Conservation (phyloP, 83 land plant species). For the Diphasiastrum complanatum region DNA sequence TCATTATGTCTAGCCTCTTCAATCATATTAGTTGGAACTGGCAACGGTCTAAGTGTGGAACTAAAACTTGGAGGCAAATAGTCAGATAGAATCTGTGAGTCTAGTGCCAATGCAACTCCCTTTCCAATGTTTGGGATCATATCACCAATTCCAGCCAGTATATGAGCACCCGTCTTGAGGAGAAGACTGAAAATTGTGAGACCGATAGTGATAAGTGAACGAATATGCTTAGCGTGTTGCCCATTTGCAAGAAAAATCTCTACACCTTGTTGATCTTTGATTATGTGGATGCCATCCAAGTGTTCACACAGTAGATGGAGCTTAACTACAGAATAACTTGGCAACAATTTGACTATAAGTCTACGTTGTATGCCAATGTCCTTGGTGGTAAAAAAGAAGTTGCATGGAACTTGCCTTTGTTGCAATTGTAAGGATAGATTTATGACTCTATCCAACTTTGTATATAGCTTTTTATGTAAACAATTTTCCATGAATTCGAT, state of each 20-base stretch:
- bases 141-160: conserved; percentile 4
- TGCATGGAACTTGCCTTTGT: conserved; percentile 8
- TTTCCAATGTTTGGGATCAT: not conserved
- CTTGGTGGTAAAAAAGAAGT: not conserved
- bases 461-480: not conserved
- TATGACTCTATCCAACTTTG: not conserved
- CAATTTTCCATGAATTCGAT: too few species aligned
- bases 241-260: too few species aligned
- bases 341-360: not conserved
- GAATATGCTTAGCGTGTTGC: not conserved
- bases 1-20: not conserved
- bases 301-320: conserved; percentile 3
- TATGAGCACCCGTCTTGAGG: conserved; percentile 4
- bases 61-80: not conserved
- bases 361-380: not conserved
- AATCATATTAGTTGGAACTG: not conserved
- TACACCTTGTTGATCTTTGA: not conserved
- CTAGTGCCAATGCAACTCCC: conserved; percentile 5
- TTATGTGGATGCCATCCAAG: not conserved
- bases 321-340: not conserved
- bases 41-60: not conserved
- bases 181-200: not conserved
- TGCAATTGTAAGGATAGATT: conserved; percentile 1
- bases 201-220: not conserved
- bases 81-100: not conserved